A percentile compares a stretch with the other conserved stretches of the same genome.
Conservation (phyloP, 805 yeast species). For the Metschnikowia rubicola region DNA sequence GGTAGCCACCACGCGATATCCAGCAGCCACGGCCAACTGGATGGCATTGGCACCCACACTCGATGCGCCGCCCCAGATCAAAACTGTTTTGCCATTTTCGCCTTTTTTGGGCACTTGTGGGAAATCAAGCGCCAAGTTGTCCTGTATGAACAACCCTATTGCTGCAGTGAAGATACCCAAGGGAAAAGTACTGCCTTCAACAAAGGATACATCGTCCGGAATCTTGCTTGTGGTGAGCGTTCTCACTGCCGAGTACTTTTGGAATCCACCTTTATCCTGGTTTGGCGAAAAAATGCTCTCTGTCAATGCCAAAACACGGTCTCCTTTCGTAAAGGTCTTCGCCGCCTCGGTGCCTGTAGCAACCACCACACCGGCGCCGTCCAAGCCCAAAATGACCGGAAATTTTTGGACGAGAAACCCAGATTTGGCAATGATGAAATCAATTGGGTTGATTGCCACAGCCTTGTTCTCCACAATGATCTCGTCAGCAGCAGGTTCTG, state of each 20-base stretch:
- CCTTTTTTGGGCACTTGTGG: not conserved
- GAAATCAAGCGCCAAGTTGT: constrained; percentile 6
- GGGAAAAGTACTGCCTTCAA: constrained; percentile 8
- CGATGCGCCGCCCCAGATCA: constrained; percentile 15
- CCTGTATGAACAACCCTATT: constrained; percentile 4
- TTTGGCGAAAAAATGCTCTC: constrained; percentile 12
- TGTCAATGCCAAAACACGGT: constrained; percentile 10
- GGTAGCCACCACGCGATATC: constrained; percentile 9
- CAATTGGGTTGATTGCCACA: constrained; percentile 9
- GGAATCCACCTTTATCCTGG: constrained; percentile 12
- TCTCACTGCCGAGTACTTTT: constrained; percentile 8
- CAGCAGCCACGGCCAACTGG: constrained; percentile 12
- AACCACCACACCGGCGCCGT: constrained; percentile 9
- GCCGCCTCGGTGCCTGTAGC: constrained; percentile 6
- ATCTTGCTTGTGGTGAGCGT: constrained; percentile 3
- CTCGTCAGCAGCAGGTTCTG: constrained; percentile 8
- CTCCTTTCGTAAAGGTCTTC: constrained; percentile 1
- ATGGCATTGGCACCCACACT: constrained; percentile 11
- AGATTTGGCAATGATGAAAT: constrained; percentile 2
- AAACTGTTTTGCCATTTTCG: constrained; percentile 4
- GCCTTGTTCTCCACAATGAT: constrained; percentile 9
- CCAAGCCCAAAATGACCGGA: constrained; percentile 10
- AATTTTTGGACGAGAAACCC: constrained; percentile 8
- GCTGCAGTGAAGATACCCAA: constrained; percentile 9
- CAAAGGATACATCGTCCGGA: constrained; percentile 7